Evolutionary conservation across 164 flowering plant genomes (phyloP).

Genomic region (Tetrastigma voinierianum): DNA sequence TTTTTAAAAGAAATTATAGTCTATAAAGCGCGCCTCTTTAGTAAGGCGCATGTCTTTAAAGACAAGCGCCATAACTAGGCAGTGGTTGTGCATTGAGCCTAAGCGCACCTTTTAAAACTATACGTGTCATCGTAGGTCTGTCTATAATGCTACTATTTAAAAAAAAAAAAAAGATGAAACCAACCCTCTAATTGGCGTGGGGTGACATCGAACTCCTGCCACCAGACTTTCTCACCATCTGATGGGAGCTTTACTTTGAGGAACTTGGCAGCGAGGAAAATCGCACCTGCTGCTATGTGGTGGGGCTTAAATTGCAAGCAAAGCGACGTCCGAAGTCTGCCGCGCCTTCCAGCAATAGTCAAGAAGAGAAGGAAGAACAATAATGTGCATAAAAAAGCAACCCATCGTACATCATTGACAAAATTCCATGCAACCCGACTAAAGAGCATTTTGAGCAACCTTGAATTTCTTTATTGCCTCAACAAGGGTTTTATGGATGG

Average conservation of each 20-base stretch:
- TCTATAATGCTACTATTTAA: background rate
- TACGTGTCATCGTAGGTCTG: too few relatives aligned
- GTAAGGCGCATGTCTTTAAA: too few relatives aligned
- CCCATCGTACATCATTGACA: conserved; percentile 70
- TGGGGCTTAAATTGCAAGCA: conserved; percentile 90
- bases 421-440: conserved; percentile 93
- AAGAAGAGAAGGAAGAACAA: conserved; percentile 11
- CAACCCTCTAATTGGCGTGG: conserved; percentile 87
- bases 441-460: conserved; percentile 75
- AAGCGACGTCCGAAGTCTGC: conserved; percentile 86
- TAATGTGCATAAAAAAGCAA: conserved; percentile 5
- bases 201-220: conserved; percentile 94
- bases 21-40: too few relatives aligned
- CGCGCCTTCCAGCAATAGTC: conserved; percentile 29
- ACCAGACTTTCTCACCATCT: conserved; percentile 87
- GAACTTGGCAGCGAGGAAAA: conserved; percentile 87
- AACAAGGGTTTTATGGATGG: conserved; percentile 81
- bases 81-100: too few relatives aligned
- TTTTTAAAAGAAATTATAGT: too few relatives aligned
- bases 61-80: too few relatives aligned
- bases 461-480: conserved; percentile 85
- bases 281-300: conserved; percentile 88
- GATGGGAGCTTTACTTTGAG: conserved; percentile 84
- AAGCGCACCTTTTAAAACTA: too few relatives aligned
- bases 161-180: conserved; percentile 18